Conservation (phyloP, 495 filamentous ascomycete genomes). For the Aspergillus coremiiformis region DNA sequence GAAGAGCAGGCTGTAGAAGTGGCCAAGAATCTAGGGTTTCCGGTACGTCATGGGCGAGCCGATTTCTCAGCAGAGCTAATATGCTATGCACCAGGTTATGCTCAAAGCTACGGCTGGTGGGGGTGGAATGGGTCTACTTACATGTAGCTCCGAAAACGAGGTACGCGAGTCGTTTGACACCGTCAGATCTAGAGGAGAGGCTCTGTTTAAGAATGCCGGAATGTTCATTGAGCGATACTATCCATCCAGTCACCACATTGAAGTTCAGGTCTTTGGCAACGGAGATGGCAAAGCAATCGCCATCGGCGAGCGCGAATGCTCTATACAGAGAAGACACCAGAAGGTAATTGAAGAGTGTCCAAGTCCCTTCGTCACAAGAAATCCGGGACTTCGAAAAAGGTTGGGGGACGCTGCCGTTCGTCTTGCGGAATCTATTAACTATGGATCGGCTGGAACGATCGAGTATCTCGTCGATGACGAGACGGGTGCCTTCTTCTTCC, state of each 20-base stretch:
- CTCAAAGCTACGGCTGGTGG: constrained; percentile 53
- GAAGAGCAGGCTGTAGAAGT: constrained; percentile 40
- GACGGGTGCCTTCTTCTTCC: constrained; percentile 53
- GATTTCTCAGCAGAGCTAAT: not conserved
- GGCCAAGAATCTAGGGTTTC: constrained; percentile 42
- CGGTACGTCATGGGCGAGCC: constrained; percentile 18
- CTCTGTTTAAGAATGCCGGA: constrained; percentile 39
- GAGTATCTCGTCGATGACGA: constrained; percentile 59
- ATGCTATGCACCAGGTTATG: constrained; percentile 32
- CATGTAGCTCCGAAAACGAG: constrained; percentile 28
- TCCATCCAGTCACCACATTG: constrained; percentile 37
- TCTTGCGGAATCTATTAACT: constrained; percentile 46
- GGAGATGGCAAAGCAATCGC: constrained; percentile 33
- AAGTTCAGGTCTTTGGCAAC: constrained; percentile 43
- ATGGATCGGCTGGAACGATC: constrained; percentile 53
- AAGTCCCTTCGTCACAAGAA: constrained; percentile 42
- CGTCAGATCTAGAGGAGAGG: constrained; percentile 32
- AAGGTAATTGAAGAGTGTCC: constrained; percentile 52
- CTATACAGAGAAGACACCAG: constrained; percentile 44
- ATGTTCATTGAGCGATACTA: constrained; percentile 42
- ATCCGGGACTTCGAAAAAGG: constrained; percentile 37
- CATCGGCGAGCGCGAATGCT: constrained; percentile 42
- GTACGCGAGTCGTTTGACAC: constrained; percentile 30
- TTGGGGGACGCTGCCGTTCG: constrained; percentile 45
- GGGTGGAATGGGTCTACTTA: constrained; percentile 50